Evolutionary conservation across 192 early-diverging fungal genomes (phyloP).

Genomic region (Kickxella alabastrina): DNA sequence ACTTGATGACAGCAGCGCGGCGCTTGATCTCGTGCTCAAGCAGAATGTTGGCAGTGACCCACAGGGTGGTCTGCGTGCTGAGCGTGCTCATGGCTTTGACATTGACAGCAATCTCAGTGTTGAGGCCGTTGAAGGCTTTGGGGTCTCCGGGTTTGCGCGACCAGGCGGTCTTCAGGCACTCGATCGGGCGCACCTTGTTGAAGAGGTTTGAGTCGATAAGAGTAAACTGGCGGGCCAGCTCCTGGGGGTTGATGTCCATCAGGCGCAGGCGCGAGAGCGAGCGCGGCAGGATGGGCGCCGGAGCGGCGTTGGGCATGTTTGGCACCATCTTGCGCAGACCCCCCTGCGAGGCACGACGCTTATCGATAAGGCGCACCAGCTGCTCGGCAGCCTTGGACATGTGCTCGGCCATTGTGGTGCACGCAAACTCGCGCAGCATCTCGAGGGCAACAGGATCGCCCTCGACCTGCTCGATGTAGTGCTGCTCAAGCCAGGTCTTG

Average conservation of each 20-base stretch:
- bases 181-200: constrained; percentile 77
- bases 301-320: constrained; percentile 60
- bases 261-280: constrained; percentile 74
- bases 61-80: constrained; percentile 81
- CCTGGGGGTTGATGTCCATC: constrained; percentile 86
- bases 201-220: constrained; percentile 85
- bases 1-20: constrained; percentile 71
- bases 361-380: constrained; percentile 75
- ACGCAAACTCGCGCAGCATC: constrained; percentile 70
- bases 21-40: constrained; percentile 77
- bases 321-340: constrained; percentile 59
- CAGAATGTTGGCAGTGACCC: constrained; percentile 84
- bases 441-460: constrained; percentile 67
- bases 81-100: constrained; percentile 84
- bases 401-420: constrained; percentile 66
- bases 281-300: constrained; percentile 78
- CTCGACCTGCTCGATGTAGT: constrained; percentile 75
- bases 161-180: constrained; percentile 94
- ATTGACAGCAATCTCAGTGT: constrained; percentile 65
- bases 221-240: constrained; percentile 94
- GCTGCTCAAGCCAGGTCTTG: constrained; percentile 94
- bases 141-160: constrained; percentile 57
- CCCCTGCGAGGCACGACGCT: constrained; percentile 60
- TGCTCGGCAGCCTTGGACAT: constrained; percentile 66
- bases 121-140: constrained; percentile 52